Evolutionary conservation across 805 yeast species (phyloP), one percentile per base, ranked within the genome.

Genomic region (Kazachstania psychrophila): DNA sequence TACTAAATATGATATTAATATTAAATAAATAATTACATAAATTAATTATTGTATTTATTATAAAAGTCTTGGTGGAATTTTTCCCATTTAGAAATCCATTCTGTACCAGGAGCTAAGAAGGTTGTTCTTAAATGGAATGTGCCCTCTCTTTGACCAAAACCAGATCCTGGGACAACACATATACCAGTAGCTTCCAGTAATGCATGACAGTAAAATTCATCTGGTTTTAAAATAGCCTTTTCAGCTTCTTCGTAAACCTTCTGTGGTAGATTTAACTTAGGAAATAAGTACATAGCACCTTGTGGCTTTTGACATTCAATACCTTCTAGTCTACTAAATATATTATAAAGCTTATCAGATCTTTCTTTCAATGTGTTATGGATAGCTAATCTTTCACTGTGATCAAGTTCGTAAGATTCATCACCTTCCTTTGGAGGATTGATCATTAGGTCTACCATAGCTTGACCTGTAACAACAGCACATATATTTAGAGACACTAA

Each of bases 231-330:
- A 18, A 73, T 73, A 18, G 55, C 52, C 36, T 66, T 64, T 36
- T 66, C 62, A 16, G 96, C 94, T 30, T 68, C 71, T 12, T 64
- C 65, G 30, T 74, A 64, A 11, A 85, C 86, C 45, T 69, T 70
- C n/a, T 73, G 69, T 11, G 83, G 76, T 37, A 92, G 65, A 25
- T 71, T 56, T 43, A 92, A 64, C 42, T 66, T 70, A 31, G 98
- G 98, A 75, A 85, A 92, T 41, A 92, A 68, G 63, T 92, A 92
- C 98, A 92, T 89, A 28, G 98, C 97, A 47, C 98, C 98, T 66
- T 80, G 77, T 29, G 99, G 97, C 45, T 72, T 72, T 61, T 84
- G 84, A 60, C 96, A 88, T 22, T 71, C 61, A 31, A 92, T 79
- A 45, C 89, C 94, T 42, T 81, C 82, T 81, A 92, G 75, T 23